phyloP scores from a whole-genome alignment of 2,329 filamentous ascomycete species.

The Monilinia aucupariae region DNA sequence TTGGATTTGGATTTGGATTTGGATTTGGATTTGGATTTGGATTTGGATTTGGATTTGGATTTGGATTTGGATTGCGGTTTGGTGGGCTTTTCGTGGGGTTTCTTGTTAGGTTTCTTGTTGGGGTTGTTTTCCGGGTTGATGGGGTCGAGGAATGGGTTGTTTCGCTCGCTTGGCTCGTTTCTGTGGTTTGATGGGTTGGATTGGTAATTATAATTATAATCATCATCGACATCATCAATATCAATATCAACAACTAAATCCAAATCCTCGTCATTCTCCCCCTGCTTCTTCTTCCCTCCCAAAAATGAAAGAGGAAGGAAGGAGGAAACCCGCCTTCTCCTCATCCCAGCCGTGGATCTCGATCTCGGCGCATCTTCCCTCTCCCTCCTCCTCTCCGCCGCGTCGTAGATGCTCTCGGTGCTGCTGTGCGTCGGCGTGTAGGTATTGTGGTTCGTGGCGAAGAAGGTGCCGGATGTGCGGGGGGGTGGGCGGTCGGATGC shows the following conservation, averaged over 20 bases:
- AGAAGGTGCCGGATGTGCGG: not conserved
- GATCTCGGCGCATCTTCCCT: too few relatives aligned
- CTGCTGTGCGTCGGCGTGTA: not conserved
- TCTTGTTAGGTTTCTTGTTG: too few relatives aligned
- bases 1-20: not conserved
- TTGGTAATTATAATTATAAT: not conserved
- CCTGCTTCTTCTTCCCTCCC: not conserved
- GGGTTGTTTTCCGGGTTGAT: not conserved
- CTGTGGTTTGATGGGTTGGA: not conserved
- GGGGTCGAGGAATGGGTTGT: constrained; percentile 1
- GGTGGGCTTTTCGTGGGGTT: not conserved
- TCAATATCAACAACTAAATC: too few relatives aligned
- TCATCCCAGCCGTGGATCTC: too few relatives aligned
- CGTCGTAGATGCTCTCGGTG: not conserved
- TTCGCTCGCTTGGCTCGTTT: not conserved
- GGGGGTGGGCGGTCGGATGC: not conserved
- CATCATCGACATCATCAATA: not conserved
- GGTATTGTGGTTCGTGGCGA: constrained; percentile 2
- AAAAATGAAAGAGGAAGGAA: not conserved
- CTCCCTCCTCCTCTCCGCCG: not conserved
- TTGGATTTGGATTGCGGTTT: not conserved
- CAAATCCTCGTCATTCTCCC: not conserved
- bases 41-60: not conserved
- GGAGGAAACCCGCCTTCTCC: not conserved
- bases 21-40: not conserved